These are phyloP conservation scores for Myriosclerotinia curreyana DNA, from an alignment of 2,329 filamentous ascomycete genomes.

Conservation along the genomic window DNA sequence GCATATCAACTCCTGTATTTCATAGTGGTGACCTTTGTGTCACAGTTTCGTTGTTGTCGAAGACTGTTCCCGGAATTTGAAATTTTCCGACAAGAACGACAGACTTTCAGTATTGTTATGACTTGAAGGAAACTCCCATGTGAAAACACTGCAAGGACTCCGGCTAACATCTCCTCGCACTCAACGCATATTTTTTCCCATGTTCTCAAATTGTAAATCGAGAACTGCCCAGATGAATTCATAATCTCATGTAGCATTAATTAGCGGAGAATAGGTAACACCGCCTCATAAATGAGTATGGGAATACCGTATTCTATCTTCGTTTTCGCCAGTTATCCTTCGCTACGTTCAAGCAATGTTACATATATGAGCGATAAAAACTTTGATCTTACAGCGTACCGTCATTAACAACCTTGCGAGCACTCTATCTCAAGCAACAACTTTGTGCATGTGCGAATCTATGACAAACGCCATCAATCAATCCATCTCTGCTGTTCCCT, in stretches of 20 bases:
- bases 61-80: neutral
- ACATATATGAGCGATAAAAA: neutral
- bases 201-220: neutral
- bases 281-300: neutral
- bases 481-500: slow-evolving; percentile 55
- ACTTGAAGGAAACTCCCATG: neutral
- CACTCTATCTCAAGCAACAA: neutral
- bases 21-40: neutral
- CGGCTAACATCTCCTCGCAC: neutral
- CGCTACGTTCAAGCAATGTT: neutral
- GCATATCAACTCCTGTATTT: neutral
- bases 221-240: too few species aligned
- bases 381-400: neutral
- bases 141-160: too few species aligned
- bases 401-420: neutral
- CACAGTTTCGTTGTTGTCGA: neutral
- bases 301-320: neutral
- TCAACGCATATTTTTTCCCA: neutral
- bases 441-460: neutral
- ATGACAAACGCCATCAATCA: slow-evolving; percentile 38
- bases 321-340: neutral
- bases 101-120: neutral
- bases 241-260: neutral
- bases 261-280: neutral
- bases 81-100: neutral